Conservation (phyloP, 805 yeast genomes). For the Yarrowia keelungensis region DNA sequence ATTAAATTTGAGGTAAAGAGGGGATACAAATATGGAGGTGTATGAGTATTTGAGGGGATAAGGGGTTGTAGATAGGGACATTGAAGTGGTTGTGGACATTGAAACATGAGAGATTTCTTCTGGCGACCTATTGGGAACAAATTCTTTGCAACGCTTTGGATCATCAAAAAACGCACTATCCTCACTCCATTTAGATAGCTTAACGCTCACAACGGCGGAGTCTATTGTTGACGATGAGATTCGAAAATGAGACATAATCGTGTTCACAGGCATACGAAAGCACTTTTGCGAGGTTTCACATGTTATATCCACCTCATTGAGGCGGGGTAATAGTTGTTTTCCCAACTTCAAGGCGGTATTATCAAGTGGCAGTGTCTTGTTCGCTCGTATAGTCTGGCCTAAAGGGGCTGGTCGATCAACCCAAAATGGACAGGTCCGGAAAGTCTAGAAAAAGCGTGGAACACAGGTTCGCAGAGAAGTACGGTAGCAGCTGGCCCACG, state of each 20-base stretch:
- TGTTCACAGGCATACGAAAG: background rate
- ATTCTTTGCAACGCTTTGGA: background rate
- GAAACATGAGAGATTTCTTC: no score
- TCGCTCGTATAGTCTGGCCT: background rate
- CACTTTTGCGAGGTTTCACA: background rate
- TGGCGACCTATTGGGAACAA: no score
- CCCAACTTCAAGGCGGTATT: background rate
- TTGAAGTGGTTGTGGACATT: no score
- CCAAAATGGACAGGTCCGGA: background rate
- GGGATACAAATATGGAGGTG: background rate
- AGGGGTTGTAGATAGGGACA: no score
- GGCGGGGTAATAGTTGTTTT: background rate
- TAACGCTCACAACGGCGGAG: conserved; percentile 6
- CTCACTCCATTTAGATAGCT: conserved; percentile 1
- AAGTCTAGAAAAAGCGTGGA: background rate
- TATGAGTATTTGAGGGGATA: no score
- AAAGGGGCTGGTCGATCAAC: background rate
- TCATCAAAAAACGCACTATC: background rate
- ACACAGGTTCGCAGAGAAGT: no score
- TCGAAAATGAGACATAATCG: background rate
- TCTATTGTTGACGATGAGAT: background rate
- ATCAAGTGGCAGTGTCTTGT: background rate
- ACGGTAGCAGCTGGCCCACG: background rate
- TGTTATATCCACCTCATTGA: background rate
- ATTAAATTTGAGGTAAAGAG: conserved; percentile 2